These are phyloP conservation scores for Glaciozyma martinii DNA, from an alignment of 768 basidiomycete genomes.

Conservation along the genomic window DNA sequence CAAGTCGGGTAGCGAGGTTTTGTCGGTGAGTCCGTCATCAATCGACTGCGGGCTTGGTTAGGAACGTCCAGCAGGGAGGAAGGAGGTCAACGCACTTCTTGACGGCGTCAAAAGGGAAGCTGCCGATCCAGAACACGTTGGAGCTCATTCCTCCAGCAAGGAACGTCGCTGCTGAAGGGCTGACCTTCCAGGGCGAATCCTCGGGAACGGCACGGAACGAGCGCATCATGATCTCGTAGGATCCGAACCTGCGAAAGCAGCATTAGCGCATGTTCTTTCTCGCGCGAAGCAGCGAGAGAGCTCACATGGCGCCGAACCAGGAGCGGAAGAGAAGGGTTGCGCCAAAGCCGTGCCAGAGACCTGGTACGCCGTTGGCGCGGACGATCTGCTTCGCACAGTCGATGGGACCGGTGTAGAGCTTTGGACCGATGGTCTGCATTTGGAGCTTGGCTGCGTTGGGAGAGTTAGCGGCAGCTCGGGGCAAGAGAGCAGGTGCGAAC, in stretches of 20 bases:
- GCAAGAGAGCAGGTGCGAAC: conserved; percentile 37
- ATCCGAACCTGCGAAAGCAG: conserved; percentile 2
- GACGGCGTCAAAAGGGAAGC: conserved; percentile 70
- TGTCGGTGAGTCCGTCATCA: conserved; percentile 31
- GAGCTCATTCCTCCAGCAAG: conserved; percentile 42
- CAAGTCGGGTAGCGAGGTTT: conserved; percentile 29
- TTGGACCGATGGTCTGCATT: conserved; percentile 47
- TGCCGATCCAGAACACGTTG: neutral
- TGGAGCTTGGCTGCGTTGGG: conserved; percentile 53
- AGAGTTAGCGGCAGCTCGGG: conserved; percentile 14
- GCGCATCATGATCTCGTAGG: conserved; percentile 15
- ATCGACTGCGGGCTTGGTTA: conserved; percentile 14
- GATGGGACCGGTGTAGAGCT: conserved; percentile 8
- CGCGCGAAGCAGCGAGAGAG: conserved; percentile 39
- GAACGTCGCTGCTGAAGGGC: conserved; percentile 55
- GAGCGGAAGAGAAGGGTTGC: conserved; percentile 63
- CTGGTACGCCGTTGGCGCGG: conserved; percentile 52
- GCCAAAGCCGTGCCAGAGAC: conserved; percentile 67
- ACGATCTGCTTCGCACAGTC: conserved; percentile 60
- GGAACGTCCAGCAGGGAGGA: neutral
- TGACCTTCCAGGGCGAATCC: conserved; percentile 45
- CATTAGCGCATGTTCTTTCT: neutral
- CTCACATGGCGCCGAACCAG: conserved; percentile 48
- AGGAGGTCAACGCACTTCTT: conserved; percentile 54
- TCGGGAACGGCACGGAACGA: neutral